Conservation (phyloP, 2,329 filamentous ascomycete genomes). For the Berkeleyomyces rouxiae region DNA sequence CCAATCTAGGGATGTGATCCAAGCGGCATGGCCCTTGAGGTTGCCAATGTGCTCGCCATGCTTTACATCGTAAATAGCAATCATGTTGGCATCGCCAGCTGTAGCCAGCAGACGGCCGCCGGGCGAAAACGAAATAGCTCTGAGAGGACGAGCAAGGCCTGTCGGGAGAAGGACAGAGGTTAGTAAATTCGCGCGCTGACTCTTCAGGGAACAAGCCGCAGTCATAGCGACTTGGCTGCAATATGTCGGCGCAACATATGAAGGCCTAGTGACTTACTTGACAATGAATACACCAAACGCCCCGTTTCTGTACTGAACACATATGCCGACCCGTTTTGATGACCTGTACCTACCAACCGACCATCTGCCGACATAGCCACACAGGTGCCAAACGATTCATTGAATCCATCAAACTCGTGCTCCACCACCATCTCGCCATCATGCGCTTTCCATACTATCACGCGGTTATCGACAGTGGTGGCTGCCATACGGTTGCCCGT, state of each 20-base stretch:
- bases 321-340: slow-evolving; percentile 83
- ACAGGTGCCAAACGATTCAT: slow-evolving; percentile 76
- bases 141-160: slow-evolving; percentile 30
- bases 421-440: slow-evolving; percentile 83
- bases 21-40: slow-evolving; percentile 60
- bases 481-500: slow-evolving; percentile 74
- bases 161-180: neutral
- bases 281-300: slow-evolving; percentile 68
- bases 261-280: slow-evolving; percentile 32
- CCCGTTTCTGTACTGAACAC: slow-evolving; percentile 89
- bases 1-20: slow-evolving; percentile 88
- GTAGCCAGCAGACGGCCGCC: slow-evolving; percentile 71
- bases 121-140: slow-evolving; percentile 75
- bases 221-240: too few relatives aligned
- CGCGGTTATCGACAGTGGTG: slow-evolving; percentile 44
- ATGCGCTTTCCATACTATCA: slow-evolving; percentile 7
- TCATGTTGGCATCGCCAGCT: slow-evolving; percentile 73
- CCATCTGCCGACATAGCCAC: slow-evolving; percentile 71
- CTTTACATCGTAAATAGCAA: slow-evolving; percentile 80
- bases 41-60: slow-evolving; percentile 88
- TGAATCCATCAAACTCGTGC: slow-evolving; percentile 44
- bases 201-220: neutral
- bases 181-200: neutral
- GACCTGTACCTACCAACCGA: slow-evolving; percentile 73
- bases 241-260: neutral